Evolutionary conservation across 139 green algal species (phyloP).

Genomic region (Yamagishiella unicocca): DNA sequence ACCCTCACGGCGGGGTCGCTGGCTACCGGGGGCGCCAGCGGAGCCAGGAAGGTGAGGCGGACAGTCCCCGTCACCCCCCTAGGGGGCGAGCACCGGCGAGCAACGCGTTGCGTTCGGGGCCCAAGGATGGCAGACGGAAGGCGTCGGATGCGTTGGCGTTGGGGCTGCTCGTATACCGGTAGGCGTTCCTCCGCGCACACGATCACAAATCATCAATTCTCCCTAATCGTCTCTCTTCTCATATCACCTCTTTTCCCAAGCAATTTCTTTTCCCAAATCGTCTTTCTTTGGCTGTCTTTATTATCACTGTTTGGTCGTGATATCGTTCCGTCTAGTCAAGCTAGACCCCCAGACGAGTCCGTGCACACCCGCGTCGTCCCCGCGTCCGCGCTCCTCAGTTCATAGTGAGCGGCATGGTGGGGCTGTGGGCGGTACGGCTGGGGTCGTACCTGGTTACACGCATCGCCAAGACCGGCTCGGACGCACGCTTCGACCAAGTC

Average conservation of each 20-base stretch:
- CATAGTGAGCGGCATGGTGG: slow-evolving; percentile 75
- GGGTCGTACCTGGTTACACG: slow-evolving; percentile 82
- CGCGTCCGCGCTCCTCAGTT: slow-evolving; percentile 44
- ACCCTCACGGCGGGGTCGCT: slow-evolving; percentile 60
- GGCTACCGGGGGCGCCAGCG: slow-evolving; percentile 21
- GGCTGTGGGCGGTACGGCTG: slow-evolving; percentile 81
- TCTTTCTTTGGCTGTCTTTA: no score
- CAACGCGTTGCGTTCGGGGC: no score
- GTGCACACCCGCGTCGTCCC: background rate
- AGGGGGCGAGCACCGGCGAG: no score
- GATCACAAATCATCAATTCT: no score
- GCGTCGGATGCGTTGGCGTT: background rate
- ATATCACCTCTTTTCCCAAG: no score
- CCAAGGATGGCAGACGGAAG: no score
- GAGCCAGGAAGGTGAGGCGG: slow-evolving; percentile 54
- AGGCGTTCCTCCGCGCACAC: background rate
- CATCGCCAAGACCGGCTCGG: slow-evolving; percentile 76
- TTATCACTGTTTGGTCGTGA: background rate
- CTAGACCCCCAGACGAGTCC: no score
- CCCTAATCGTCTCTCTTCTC: no score
- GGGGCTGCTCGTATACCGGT: background rate
- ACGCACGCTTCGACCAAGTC: slow-evolving; percentile 85
- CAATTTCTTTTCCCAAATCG: no score
- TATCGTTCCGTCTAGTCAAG: background rate
- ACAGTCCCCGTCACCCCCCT: no score